Evolutionary conservation across 148 eudicot genomes (phyloP).

Genomic region (Nepenthes gracilis): DNA sequence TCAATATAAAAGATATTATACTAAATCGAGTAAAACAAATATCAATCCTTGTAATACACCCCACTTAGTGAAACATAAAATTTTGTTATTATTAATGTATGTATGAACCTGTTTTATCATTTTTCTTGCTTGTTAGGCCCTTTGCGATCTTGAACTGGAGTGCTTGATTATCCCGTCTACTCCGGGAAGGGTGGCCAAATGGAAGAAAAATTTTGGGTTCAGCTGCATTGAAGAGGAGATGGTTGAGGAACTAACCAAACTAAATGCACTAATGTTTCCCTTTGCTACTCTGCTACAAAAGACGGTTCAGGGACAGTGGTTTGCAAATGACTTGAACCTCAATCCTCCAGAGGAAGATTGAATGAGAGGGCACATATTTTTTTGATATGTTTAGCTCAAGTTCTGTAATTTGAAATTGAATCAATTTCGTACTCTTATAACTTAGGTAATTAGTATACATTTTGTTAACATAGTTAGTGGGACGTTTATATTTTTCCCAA

Average conservation of each 20-base stretch:
- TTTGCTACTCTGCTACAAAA: constrained; percentile 33
- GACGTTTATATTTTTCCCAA: too few relatives aligned
- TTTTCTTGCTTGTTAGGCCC: constrained; percentile 14
- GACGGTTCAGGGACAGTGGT: background rate
- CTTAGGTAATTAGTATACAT: too few relatives aligned
- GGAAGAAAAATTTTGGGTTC: constrained; percentile 26
- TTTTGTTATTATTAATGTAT: too few relatives aligned
- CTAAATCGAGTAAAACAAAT: too few relatives aligned
- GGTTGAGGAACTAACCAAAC: constrained; percentile 7
- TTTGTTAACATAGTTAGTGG: too few relatives aligned
- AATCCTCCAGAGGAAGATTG: constrained; percentile 3
- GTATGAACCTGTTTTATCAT: background rate
- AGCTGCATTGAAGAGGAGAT: background rate
- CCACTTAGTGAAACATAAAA: too few relatives aligned
- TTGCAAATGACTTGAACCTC: background rate
- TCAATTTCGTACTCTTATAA: too few relatives aligned
- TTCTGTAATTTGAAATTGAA: too few relatives aligned
- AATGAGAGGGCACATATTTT: too few relatives aligned
- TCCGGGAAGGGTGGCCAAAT: constrained; percentile 11
- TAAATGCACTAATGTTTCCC: constrained; percentile 41
- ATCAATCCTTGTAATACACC: too few relatives aligned
- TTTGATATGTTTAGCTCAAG: too few relatives aligned
- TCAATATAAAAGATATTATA: too few relatives aligned
- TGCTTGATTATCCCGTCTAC: constrained; percentile 34
- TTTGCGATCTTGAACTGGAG: constrained; percentile 17